Percentiles rank a stretch among this genome's conserved stretches.
phyloP scores from a whole-genome alignment of 176 grass and related monocot genomes.

The Themeda triandra region DNA sequence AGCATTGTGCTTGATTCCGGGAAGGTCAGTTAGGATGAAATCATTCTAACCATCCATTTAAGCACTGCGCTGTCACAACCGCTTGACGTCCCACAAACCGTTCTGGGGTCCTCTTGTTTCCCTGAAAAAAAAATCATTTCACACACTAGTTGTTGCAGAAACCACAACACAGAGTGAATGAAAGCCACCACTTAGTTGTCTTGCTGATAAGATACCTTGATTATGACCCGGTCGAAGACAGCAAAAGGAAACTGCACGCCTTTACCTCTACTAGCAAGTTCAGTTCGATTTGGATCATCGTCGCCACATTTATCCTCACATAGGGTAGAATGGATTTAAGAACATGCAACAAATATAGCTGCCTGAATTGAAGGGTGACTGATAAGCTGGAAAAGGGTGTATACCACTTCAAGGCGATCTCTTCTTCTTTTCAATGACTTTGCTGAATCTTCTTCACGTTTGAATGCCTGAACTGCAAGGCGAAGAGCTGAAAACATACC shows the following conservation, averaged over 20 bases:
- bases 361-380: not conserved
- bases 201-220: constrained; percentile 57
- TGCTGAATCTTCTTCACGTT: constrained; percentile 55
- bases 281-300: constrained; percentile 46
- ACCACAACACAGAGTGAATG: not conserved
- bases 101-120: constrained; percentile 80
- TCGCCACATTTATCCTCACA: constrained; percentile 73
- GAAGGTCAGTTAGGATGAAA: not conserved
- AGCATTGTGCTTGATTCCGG: not conserved
- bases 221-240: constrained; percentile 72
- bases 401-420: constrained; percentile 61
- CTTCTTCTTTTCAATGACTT: constrained; percentile 72
- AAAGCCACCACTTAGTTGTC: not conserved
- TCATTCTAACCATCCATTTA: constrained; percentile 79
- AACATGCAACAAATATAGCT: not conserved
- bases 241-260: constrained; percentile 77
- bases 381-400: not conserved
- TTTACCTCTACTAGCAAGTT: constrained; percentile 65
- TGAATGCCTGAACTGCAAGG: constrained; percentile 80
- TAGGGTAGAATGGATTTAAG: constrained; percentile 28
- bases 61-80: constrained; percentile 76
- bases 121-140: constrained; percentile 28
- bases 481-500: constrained; percentile 61
- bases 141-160: not conserved
- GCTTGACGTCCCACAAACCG: constrained; percentile 73